These are phyloP conservation scores for Ceratocystis harringtonii DNA, from an alignment of 2,329 filamentous ascomycete species.

Conservation along the genomic window DNA sequence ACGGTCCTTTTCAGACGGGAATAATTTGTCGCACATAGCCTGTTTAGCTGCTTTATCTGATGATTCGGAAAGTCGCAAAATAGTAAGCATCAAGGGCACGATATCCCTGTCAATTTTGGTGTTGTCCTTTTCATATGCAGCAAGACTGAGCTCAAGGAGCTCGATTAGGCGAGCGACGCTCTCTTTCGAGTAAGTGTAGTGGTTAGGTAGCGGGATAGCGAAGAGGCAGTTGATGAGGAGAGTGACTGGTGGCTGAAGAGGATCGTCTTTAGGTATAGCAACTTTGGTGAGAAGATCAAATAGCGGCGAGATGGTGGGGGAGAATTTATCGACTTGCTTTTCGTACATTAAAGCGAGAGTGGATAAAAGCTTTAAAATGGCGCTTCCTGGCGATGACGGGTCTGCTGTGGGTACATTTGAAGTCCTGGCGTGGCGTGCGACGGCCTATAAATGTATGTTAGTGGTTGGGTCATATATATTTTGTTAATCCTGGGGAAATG, in stretches of 20 bases:
- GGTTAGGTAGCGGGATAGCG: constrained; percentile 18
- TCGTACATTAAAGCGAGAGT: constrained; percentile 19
- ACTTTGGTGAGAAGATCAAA: constrained; percentile 18
- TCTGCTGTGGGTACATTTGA: constrained; percentile 17
- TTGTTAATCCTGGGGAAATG: not conserved
- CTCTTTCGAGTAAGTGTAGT: constrained; percentile 17
- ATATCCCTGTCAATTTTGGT: constrained; percentile 13
- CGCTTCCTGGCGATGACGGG: constrained; percentile 18
- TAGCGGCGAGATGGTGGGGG: constrained; percentile 16
- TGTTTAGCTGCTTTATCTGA: constrained; percentile 27
- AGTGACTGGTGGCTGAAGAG: constrained; percentile 19
- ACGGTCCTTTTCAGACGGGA: constrained; percentile 66
- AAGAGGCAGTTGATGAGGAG: constrained; percentile 19
- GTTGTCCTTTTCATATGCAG: constrained; percentile 13
- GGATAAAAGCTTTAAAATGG: constrained; percentile 19
- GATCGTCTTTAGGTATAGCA: constrained; percentile 15
- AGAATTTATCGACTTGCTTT: constrained; percentile 18
- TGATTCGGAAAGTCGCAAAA: constrained; percentile 17
- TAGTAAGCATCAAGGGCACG: constrained; percentile 15
- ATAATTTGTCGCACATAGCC: constrained; percentile 49
- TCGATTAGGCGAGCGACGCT: constrained; percentile 8
- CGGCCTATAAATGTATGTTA: constrained; percentile 14
- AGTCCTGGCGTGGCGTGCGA: constrained; percentile 17
- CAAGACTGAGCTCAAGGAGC: constrained; percentile 8
- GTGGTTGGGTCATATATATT: not conserved